phyloP scores from a whole-genome alignment of 352 stramenopile species.

The Pythium myriotylum region DNA sequence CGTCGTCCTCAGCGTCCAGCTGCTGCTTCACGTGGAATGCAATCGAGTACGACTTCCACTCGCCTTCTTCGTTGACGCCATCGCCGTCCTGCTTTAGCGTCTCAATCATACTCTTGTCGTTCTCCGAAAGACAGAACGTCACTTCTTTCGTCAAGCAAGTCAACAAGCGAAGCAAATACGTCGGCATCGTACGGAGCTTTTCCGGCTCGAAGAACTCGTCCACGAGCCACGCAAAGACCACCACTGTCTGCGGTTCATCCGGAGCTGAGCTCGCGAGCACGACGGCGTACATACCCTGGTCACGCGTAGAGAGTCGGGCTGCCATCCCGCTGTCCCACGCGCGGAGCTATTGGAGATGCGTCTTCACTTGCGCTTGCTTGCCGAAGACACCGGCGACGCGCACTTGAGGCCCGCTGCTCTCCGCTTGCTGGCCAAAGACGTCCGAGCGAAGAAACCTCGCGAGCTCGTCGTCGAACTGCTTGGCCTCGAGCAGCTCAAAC shows the following conservation, averaged over 20 bases:
- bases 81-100: constrained; percentile 25
- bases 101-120: constrained; percentile 40
- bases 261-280: constrained; percentile 25
- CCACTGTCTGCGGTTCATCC: constrained; percentile 18
- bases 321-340: constrained; percentile 55
- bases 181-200: constrained; percentile 31
- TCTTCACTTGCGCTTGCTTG: constrained; percentile 55
- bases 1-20: constrained; percentile 23
- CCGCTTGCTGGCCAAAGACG: constrained; percentile 36
- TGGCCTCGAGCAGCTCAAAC: constrained; percentile 48
- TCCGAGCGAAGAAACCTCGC: constrained; percentile 55
- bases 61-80: constrained; percentile 11
- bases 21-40: constrained; percentile 36
- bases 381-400: constrained; percentile 59
- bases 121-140: constrained; percentile 47
- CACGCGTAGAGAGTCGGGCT: constrained; percentile 30
- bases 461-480: constrained; percentile 71
- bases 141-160: constrained; percentile 53
- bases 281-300: constrained; percentile 62
- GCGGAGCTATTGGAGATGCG: constrained; percentile 34
- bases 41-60: constrained; percentile 41
- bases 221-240: constrained; percentile 69
- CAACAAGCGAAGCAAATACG: constrained; percentile 72
- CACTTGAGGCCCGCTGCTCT: constrained; percentile 9
- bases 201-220: constrained; percentile 43